Conservation (phyloP, 208 protist species). For the Balamuthia mandrillaris region DNA sequence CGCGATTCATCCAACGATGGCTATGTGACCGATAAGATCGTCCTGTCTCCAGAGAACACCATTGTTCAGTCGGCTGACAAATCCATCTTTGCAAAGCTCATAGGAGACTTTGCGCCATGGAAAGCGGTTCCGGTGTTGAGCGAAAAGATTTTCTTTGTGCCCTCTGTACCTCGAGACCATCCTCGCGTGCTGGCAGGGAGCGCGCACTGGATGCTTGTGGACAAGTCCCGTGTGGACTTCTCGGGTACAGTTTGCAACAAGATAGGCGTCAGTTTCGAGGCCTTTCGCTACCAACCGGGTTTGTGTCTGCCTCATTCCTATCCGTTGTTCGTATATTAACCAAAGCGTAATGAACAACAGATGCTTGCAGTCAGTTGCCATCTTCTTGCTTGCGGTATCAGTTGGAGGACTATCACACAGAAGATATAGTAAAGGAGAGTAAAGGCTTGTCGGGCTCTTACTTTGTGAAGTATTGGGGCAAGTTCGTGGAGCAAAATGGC, state of each 20-base stretch:
- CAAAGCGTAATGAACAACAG: too few species aligned
- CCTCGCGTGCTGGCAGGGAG: not conserved
- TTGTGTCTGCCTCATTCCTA: too few species aligned
- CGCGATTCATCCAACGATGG: not conserved
- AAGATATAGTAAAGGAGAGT: not conserved
- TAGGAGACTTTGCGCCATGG: constrained; percentile 22
- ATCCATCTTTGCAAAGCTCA: not conserved
- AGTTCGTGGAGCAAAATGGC: not conserved
- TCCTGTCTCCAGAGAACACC: not conserved
- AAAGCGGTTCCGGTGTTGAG: not conserved
- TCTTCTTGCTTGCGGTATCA: not conserved
- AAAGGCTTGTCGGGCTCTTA: not conserved
- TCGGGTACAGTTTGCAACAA: constrained; percentile 15
- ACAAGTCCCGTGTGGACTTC: not conserved
- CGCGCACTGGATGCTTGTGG: constrained; percentile 3
- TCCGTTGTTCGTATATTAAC: too few species aligned
- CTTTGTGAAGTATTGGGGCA: constrained; percentile 1
- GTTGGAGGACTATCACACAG: not conserved
- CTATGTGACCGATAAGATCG: not conserved
- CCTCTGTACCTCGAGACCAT: not conserved
- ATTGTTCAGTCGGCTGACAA: not conserved
- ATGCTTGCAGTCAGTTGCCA: not conserved
- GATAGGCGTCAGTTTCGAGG: constrained; percentile 7
- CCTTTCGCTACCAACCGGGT: constrained; percentile 16
- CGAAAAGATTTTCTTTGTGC: constrained; percentile 11